Evolutionary conservation across 2,329 filamentous ascomycete species (phyloP).

Genomic region (Cyphellophora attinorum): DNA sequence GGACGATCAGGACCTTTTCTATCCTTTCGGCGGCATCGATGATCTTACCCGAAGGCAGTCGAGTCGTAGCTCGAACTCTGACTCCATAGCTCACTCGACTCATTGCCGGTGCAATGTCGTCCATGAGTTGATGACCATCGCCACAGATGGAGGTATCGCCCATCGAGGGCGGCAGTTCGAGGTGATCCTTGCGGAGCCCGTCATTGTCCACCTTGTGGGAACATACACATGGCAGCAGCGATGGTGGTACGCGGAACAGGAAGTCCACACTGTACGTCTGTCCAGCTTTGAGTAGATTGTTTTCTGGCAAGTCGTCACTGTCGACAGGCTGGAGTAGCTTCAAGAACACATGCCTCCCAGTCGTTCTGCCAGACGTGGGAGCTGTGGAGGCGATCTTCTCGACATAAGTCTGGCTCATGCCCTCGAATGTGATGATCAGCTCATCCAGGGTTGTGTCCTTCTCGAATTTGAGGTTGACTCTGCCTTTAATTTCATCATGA

Average conservation of each 20-base stretch:
- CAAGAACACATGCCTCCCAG: conserved; percentile 52
- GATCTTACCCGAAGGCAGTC: conserved; percentile 26
- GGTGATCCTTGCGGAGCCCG: conserved; percentile 46
- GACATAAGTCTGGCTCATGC: conserved; percentile 26
- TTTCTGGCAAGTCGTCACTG: conserved; percentile 42
- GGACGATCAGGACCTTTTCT: conserved; percentile 51
- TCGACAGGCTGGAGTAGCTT: conserved; percentile 52
- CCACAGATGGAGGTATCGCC: conserved; percentile 48
- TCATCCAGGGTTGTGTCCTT: conserved; percentile 22
- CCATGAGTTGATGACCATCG: conserved; percentile 40
- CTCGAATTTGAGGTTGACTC: conserved; percentile 20
- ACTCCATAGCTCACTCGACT: conserved; percentile 49
- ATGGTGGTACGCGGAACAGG: conserved; percentile 52
- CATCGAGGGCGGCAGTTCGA: conserved; percentile 51
- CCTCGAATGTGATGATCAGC: conserved; percentile 23
- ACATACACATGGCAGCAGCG: conserved; percentile 51
- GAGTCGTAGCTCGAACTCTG: conserved; percentile 35
- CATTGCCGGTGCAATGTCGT: conserved; percentile 57
- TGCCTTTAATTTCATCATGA: conserved; percentile 23
- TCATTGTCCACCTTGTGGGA: conserved; percentile 41
- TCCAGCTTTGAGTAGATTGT: conserved; percentile 45
- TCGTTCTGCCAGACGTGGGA: conserved; percentile 43
- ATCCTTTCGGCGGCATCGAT: conserved; percentile 41
- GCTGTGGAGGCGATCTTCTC: conserved; percentile 45
- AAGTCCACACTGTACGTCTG: conserved; percentile 52